Evolutionary conservation across 2,329 filamentous ascomycete genomes (phyloP), one percentile per base, ranked within the genome.

Genomic region (Colletotrichum orbiculare): DNA sequence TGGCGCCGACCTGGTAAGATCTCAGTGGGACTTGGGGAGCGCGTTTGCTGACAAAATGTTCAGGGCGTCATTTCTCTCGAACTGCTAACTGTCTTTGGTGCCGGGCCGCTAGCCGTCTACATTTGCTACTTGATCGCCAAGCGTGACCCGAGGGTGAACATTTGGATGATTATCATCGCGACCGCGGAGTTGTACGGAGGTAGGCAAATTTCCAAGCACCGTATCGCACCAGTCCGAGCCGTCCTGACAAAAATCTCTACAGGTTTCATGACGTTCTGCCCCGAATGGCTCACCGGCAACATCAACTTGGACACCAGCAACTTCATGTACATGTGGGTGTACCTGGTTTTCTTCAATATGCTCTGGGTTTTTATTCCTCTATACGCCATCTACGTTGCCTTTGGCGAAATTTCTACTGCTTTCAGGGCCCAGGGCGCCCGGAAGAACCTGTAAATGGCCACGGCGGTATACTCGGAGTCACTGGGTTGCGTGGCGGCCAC

Each of bases 181-280:
- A 90, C 87, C 4, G 87, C 84, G 60, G 89, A 91, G 80, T 71
- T 91, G 6, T 91, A 91, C 69, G 89, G 88, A 69, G 87, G 84
- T 85, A 72, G 87, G 84, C 85, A 72, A 61, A 81, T 73, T 48
- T n/a, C 6, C 52, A 11, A 4, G 13, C 46, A n/a, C 10, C 6
- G 11, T 17, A 10, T 3, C n/a, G n/a, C 6, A 8, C 13, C 4
- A 2, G 11, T 8, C n/a, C 34, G n/a, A 6, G 5, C 25, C 8
- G 10, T 15, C 12, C 11, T 6, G 10, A 33, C 34, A 6, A 15
- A 13, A 38, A 17, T n/a, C 8, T 25, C 48, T 10, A 12, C 43
- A 87, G 86, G 88, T 15, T 91, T 88, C 77, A 90, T 91, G 85
- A 91, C 89, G 0, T 91, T 91, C 73, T 88, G 85, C 75, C 89